phyloP scores from a whole-genome alignment of 495 filamentous ascomycete species.

The Amniculicola lignicola region DNA sequence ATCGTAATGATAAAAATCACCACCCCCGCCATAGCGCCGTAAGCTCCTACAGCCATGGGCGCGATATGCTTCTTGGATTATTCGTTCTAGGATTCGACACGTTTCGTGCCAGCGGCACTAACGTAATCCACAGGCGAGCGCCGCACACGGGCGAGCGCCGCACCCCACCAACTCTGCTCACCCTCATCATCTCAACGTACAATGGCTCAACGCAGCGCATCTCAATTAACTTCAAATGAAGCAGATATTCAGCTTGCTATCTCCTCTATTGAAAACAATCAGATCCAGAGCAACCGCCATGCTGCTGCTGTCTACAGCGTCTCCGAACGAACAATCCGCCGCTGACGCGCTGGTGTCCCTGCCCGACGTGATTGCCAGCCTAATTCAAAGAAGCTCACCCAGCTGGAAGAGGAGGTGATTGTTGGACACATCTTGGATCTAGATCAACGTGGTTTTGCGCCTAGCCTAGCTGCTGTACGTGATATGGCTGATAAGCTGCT shows the following conservation, averaged over 20 bases:
- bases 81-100: too few relatives aligned
- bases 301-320: constrained; percentile 17
- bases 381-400: constrained; percentile 16
- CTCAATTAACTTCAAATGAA: constrained; percentile 10
- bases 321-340: constrained; percentile 6
- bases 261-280: constrained; percentile 11
- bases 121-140: too few relatives aligned
- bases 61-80: constrained; percentile 7
- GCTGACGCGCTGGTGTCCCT: constrained; percentile 13
- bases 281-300: constrained; percentile 6
- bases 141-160: too few relatives aligned
- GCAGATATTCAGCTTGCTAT: constrained; percentile 23
- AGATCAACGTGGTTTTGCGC: constrained; percentile 16
- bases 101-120: too few relatives aligned
- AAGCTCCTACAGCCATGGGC: not conserved
- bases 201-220: constrained; percentile 3
- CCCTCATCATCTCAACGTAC: too few relatives aligned
- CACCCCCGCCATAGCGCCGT: constrained; percentile 3
- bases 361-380: not conserved
- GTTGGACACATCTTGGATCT: constrained; percentile 26
- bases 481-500: constrained; percentile 29
- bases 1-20: constrained; percentile 16
- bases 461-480: constrained; percentile 5
- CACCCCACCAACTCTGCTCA: too few relatives aligned
- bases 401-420: constrained; percentile 27